Base-by-base conservation (phyloP, 2,329 filamentous ascomycete genomes). In the Exophiala oligosperma region DNA sequence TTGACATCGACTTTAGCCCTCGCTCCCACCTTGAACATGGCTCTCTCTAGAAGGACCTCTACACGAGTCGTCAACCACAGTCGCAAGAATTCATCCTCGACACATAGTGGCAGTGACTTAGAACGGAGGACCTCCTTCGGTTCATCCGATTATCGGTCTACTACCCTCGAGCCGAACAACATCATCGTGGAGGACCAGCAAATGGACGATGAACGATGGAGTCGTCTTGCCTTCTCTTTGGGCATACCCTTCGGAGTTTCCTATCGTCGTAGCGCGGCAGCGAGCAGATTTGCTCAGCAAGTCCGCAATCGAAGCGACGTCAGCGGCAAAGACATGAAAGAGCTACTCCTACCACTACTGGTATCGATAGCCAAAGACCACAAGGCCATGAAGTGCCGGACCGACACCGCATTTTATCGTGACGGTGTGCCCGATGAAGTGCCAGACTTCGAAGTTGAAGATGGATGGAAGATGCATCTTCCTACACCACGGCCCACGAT, bases 181-280 rank as follows among this genome's bases (percentile, higher is more conserved):
- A 64, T 65, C 35, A 54, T 64, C 9, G 54, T 64, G 14, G 59
- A 59, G 24, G 57, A 64, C 24, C 40, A 52, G 41, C 49, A 52
- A 21, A 62, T 66, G 62, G 58, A 64, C 40, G 58, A 58, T n/a
- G 62, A 64, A 26, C 17, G 54, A 56, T 66, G 62, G 64, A 59
- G 55, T 40, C 52, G 54, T 11, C 50, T 66, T n/a, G 62, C 64
- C 6, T 64, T 66, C 41, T 58, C 64, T 21, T 50, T 66, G 1
- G 62, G 64, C 12, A 60, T 64, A 43, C 60, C 62, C 1, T 63
- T 50, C 28, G 49, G 55, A 41, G 60, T 61, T 12, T 48, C 47
- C 8, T 56, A 47, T 28, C 59, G 54, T 28, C 29, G 50, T 6
- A 63, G 52, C 47, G 43, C 58, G 14, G 54, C 59, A 28, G 51